phyloP scores from a whole-genome alignment of 371 early-diverging fungal species.

The Mycotypha africana region DNA sequence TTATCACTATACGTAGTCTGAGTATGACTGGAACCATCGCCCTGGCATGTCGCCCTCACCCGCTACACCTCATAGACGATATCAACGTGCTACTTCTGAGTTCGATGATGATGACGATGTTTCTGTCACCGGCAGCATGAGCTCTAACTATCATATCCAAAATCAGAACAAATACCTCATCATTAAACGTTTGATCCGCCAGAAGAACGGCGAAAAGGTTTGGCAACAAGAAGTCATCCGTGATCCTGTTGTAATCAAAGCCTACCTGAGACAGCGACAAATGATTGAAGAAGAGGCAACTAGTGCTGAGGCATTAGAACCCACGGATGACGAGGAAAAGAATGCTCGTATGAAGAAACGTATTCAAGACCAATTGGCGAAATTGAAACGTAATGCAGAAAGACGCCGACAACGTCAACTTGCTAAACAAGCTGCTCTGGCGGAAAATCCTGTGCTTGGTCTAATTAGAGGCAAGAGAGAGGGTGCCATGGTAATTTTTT shows the following conservation, averaged over 20 bases:
- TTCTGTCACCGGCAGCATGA: constrained; percentile 53
- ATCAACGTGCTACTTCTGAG: constrained; percentile 35
- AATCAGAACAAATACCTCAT: constrained; percentile 59
- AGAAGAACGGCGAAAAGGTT: constrained; percentile 60
- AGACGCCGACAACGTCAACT: constrained; percentile 47
- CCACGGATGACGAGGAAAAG: constrained; percentile 58
- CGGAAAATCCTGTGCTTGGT: constrained; percentile 49
- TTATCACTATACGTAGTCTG: constrained; percentile 12
- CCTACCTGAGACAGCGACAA: constrained; percentile 79
- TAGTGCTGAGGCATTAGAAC: constrained; percentile 51
- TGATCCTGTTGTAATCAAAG: constrained; percentile 83
- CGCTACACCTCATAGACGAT: constrained; percentile 23
- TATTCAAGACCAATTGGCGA: constrained; percentile 58
- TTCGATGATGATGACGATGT: constrained; percentile 46
- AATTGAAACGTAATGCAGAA: constrained; percentile 59
- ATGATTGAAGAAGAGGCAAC: constrained; percentile 71
- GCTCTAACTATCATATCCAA: constrained; percentile 49
- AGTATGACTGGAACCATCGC: constrained; percentile 31
- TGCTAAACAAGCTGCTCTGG: constrained; percentile 44
- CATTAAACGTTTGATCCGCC: constrained; percentile 57
- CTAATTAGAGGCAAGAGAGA: constrained; percentile 54
- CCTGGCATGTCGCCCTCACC: constrained; percentile 33
- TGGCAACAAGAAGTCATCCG: constrained; percentile 79
- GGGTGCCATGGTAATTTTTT: constrained; percentile 43
- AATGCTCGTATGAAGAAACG: constrained; percentile 59